A percentile compares a stretch with the other conserved stretches of the same genome.
Evolutionary conservation across 1,139 yeast genomes (phyloP).

Genomic region (Zygosaccharomyces pseudobailii): DNA sequence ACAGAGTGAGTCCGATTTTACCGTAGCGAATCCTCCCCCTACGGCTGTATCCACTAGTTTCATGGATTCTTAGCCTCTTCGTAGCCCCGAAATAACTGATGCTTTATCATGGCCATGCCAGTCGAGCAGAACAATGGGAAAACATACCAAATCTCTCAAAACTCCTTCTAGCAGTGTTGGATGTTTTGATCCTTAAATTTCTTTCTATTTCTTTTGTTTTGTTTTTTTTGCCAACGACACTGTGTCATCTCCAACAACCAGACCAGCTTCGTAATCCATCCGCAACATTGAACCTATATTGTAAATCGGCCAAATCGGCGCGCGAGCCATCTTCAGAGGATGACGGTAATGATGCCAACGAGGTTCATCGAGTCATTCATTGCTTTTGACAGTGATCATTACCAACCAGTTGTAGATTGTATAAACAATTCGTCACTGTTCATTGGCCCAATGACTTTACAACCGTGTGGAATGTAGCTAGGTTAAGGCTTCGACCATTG

Average conservation of each 20-base stretch:
- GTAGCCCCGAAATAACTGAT: no score
- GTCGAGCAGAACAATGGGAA: no score
- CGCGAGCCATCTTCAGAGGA: not conserved
- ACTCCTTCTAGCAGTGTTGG: no score
- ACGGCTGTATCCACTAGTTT: no score
- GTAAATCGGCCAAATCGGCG: no score
- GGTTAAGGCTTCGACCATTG: not conserved
- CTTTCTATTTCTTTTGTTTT: no score
- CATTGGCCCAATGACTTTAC: not conserved
- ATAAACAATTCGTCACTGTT: not conserved
- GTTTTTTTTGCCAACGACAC: not conserved
- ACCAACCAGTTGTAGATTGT: not conserved
- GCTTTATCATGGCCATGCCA: no score
- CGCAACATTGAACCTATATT: no score
- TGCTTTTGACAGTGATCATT: not conserved
- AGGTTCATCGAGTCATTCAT: no score
- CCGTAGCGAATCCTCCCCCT: not conserved
- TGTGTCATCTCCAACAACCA: not conserved
- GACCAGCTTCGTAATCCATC: not conserved
- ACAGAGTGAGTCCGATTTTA: no score
- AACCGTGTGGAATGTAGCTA: not conserved
- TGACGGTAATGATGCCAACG: not conserved
- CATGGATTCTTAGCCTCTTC: no score
- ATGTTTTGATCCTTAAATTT: no score
- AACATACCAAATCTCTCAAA: constrained; percentile 15